Evolutionary conservation across 2,329 filamentous ascomycete species (phyloP), one percentile per base, ranked within the genome.

Genomic region (Huntiella omanensis): DNA sequence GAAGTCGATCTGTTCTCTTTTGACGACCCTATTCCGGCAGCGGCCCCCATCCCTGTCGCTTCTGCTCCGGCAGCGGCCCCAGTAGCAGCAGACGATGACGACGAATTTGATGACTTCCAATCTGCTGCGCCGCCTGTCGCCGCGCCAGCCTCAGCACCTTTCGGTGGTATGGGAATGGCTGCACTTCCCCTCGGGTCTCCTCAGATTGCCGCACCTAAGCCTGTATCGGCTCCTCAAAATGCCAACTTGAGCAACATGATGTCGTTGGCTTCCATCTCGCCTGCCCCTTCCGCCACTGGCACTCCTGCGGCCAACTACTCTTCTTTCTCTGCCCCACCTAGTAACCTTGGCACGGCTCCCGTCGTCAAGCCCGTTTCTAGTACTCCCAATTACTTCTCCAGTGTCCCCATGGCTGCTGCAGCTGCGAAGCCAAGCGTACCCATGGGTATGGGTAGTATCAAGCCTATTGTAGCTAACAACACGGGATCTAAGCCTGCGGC

Each of bases 61-160:
- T 15, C 43, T 8, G 13, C 45, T 17, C 16, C 45, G 10, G 33
- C 45, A 7, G 43, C 45, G 4, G 45, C 39, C 3, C 38, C 51
- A 15, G 34, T 32, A 15, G 43, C 49, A 10, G 47, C 60, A 44
- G 77, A 75, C 44, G 80, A 83, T 51, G 88, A 95, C 52, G 87
- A 94, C 54, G 91, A 95, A 52, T 96, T 96, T 57, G 91, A 96
- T 58, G 91, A 98, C 58, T 96, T 96, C 69, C 85, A 94, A 61
- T 93, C 86, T 15, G 88, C 88, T 11, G 67, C 81, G 2, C 74
- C 80, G 3, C 65, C 75, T 19, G 57, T 67, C 11, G 61, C 62
- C n/a, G 58, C 68, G 8, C 59, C 67, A 13, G 61, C 69, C 52
- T 54, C 65, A 16, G 19, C 38, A 15, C 19, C n/a, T 4, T 43